Base-by-base conservation (phyloP, 2,329 filamentous ascomycete genomes). In the Ascochyta rabiei region DNA sequence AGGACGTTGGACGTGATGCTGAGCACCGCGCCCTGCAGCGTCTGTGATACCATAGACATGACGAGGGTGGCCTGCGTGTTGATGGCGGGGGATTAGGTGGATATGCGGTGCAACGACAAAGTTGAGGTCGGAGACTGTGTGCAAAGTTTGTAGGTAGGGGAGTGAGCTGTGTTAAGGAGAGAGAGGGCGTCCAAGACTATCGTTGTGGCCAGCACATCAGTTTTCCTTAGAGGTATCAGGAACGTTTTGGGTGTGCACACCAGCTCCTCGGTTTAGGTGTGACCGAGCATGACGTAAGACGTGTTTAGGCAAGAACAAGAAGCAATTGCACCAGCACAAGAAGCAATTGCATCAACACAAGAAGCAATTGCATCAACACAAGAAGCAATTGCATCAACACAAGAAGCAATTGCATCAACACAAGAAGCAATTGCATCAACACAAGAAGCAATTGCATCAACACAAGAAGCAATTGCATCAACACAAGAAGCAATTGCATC, bases 1-100 rank as follows among this genome's bases (percentile, higher is more conserved):
- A 93, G 75, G 23, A 92, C 70, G 68, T 91, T 92, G 57, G 89
- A 90, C 15, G 87, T 77, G 44, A 84, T 84, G 59, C 83, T 85
- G 31, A 93, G 80, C 28, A 85, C 69, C 19, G 84, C 84, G 18
- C 87, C 84, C 76, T 93, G 89, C 44, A 88, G 57, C 40, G 73
- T 75, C 46, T 75, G 73, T 33, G 69, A 70, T 61, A 73, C 51
- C 51, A 74, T 66, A 47, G 68, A 66, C 70, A 74, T 74, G 57
- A 39, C 59, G 51, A 24, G 15, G 45, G 37, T 50, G 49, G 39
- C 15, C 23, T 48, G 33, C 39, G 21, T 16, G 37, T 37, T n/a
- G 23, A 21, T 41, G 21, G 18, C 21, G 35, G 31, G 24, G 35
- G 48, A 45, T 18, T 24, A 30, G 34, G 43, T 19, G 15, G 34